A percentile compares a stretch with the other conserved stretches of the same genome.
Conservation (phyloP, 2,329 filamentous ascomycete species). For the Fusarium sp. region DNA sequence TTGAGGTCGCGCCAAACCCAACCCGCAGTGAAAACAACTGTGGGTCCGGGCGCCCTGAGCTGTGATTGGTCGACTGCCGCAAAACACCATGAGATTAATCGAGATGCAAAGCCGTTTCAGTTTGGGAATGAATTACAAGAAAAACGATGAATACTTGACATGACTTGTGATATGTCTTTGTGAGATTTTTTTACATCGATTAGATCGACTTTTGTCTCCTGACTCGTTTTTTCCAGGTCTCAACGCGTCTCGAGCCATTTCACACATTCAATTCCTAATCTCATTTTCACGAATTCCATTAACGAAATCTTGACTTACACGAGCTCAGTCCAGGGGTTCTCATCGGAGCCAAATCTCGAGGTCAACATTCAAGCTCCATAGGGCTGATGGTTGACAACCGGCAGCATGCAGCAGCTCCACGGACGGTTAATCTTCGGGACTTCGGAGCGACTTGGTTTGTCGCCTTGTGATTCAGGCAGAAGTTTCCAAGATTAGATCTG, state of each 20-base stretch:
- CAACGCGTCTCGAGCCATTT: not conserved
- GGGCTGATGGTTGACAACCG: conserved; percentile 42
- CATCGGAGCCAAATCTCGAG: conserved; percentile 44
- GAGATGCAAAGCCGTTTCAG: conserved; percentile 12
- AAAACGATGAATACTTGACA: conserved; percentile 19
- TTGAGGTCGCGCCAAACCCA: conserved; percentile 19
- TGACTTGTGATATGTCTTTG: not conserved
- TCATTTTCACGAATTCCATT: conserved; percentile 13
- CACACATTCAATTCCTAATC: conserved; percentile 35
- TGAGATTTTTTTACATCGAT: not conserved
- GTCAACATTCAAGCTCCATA: conserved; percentile 46
- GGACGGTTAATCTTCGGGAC: not conserved
- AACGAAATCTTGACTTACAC: conserved; percentile 28
- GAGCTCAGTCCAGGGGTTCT: conserved; percentile 41
- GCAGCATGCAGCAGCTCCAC: conserved; percentile 3
- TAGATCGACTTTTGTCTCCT: not conserved
- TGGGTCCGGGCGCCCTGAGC: not conserved
- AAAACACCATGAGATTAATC: conserved; percentile 6
- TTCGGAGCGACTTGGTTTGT: not conserved
- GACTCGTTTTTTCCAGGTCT: conserved; percentile 20
- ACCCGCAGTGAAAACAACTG: conserved; percentile 18
- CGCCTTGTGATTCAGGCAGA: conserved; percentile 7
- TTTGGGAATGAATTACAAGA: conserved; percentile 20
- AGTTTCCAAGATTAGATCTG: not conserved
- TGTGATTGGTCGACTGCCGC: conserved; percentile 24